A percentile compares a stretch with the other conserved stretches of the same genome.
Conservation (phyloP, 2,329 filamentous ascomycete genomes). For the Delphinella strobiligena region DNA sequence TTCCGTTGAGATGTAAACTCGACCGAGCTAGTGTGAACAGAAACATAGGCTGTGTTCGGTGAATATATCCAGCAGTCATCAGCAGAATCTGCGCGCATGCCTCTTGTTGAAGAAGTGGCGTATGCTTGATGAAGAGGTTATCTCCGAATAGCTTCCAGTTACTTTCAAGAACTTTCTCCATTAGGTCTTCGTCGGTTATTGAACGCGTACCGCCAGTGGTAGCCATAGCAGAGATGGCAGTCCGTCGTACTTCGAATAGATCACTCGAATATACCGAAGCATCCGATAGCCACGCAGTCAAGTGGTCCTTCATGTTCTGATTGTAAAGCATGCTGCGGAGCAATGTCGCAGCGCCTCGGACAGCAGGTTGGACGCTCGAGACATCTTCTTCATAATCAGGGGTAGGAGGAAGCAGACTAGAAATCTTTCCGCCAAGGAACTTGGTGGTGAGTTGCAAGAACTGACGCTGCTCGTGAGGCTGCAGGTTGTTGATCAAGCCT, state of each 20-base stretch:
- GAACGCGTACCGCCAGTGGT: background rate
- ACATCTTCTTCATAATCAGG: background rate
- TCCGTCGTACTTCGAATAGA: conserved; percentile 15
- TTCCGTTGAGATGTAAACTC: conserved; percentile 58
- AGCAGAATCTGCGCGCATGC: conserved; percentile 71
- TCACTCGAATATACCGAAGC: conserved; percentile 12
- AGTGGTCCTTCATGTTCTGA: conserved; percentile 10
- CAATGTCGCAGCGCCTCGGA: conserved; percentile 9
- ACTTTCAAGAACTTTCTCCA: conserved; percentile 53
- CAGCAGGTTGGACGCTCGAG: conserved; percentile 1
- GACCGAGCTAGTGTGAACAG: conserved; percentile 60
- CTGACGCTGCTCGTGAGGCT: conserved; percentile 36
- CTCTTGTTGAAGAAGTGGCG: conserved; percentile 78
- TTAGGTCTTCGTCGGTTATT: conserved; percentile 11
- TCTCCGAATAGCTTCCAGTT: conserved; percentile 68
- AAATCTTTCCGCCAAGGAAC: conserved; percentile 13
- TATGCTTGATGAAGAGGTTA: conserved; percentile 73
- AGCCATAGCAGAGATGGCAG: conserved; percentile 16
- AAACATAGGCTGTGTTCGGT: conserved; percentile 52
- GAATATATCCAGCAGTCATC: conserved; percentile 63
- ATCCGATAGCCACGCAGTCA: conserved; percentile 15
- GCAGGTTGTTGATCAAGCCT: conserved; percentile 29
- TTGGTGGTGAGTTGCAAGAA: conserved; percentile 24
- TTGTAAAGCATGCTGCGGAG: conserved; percentile 8
- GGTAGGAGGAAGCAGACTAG: conserved; percentile 12